Evolutionary conservation across 768 basidiomycete genomes (phyloP), one percentile per base, ranked within the genome.

Genomic region (Amanita rimosa): DNA sequence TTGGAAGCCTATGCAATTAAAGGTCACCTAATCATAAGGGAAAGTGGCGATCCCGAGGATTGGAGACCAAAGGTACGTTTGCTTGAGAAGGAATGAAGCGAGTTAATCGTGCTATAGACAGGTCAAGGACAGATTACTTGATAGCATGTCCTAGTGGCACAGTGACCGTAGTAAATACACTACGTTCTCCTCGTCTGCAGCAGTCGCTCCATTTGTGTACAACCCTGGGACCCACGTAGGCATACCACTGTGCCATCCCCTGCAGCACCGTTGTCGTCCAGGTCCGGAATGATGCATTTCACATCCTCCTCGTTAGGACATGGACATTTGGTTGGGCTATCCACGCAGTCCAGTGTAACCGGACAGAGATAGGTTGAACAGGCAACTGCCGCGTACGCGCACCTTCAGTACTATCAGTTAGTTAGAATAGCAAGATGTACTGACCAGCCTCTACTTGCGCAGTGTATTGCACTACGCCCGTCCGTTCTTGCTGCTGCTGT

Each of bases 281-380:
- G 62, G 56, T 89, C 86, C 4, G 85, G 84, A 38, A 90, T 70
- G 13, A 77, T 60, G 58, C 88, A 91, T 60, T 82, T 88, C 57
- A 86, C 68, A 56, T 91, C 88, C 58, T 89, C 76, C 6, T 71
- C 67, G 57, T 81, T 71, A 3, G 87, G 85, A 62, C 88, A 91
- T 1, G 88, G 85, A 56, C 88, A 91, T 37, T 85, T 75, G n/a
- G 66, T 62, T 10, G 76, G 83, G 42, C 63, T 65, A 1, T 63
- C 54, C 8, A 83, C 87, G 53, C 88, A 91, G 48, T 78, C 75
- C 40, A 89, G 67, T 16, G 85, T 88, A 39, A 72, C 68, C 10
- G 85, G 87, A 60, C 88, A 90, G 16, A 90, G 67, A 59, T 90
- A 90, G 42, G 72, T 68, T 7, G 84, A 74, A 59, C 88, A 91